Evolutionary conservation across 2,329 filamentous ascomycete species (phyloP), one percentile per base, ranked within the genome.

Genomic region (Pseudopithomyces maydicus): DNA sequence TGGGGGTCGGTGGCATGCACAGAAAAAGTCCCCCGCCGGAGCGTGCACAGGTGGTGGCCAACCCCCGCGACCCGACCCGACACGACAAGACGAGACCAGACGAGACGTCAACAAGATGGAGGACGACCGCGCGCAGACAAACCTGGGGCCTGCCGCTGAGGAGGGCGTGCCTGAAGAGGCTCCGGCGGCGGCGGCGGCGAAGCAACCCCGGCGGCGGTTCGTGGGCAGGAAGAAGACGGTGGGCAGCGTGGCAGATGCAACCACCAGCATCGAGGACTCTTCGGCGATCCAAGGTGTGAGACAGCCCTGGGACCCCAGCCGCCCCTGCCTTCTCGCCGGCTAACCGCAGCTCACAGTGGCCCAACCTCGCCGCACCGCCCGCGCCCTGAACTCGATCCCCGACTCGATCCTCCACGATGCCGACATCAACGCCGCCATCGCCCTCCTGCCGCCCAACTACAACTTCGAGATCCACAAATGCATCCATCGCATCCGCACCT

Each of bases 381-480:
- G 95, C 62, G 86, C 92, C n/a, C 78, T 98, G 58, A 98, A 97
- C 74, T 91, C 95, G 72, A 90, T 99, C 1, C 94, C 95, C 2
- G 83, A 88, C 15, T 90, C 94, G 62, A 97, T 99, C 61, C 82
- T 95, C 19, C 84, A 96, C 62, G 90, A 99, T 70, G 82, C 88
- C 46, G 90, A 90, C 46, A 90, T 99, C 70, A 94, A 94, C 75
- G 89, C 88, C 43, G 95, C 95, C 3, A 92, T 98, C 56, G 83
- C 87, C 6, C 84, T 99, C 32, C 86, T 99, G 2, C 95, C 95
- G 1, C 81, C 86, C n/a, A 99, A 99, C 81, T 99, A 99, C 83
- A 94, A 91, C 68, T 99, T 99, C 74, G 95, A 99, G 80, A 92
- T 99, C 54, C 95, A 92, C 74, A 99, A 99, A 80, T 99, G 95